These are phyloP conservation scores for Neurospora sp. DNA, from an alignment of 495 filamentous ascomycete species.

Conservation along the genomic window DNA sequence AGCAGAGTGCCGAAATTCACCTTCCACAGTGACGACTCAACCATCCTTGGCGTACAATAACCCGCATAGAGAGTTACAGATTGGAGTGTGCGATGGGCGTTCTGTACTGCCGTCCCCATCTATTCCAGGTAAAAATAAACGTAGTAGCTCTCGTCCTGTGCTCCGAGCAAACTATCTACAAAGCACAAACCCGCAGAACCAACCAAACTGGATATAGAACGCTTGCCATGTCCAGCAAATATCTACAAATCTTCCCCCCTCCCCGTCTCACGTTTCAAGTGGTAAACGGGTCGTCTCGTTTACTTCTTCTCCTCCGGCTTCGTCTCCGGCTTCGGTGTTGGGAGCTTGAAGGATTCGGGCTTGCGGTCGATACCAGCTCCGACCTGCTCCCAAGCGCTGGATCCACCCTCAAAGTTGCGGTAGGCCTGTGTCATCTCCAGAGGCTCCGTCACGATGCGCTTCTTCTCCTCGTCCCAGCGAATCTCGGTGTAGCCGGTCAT, in stretches of 20 bases:
- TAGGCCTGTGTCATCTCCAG: constrained; percentile 98
- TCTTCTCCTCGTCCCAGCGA: constrained; percentile 98
- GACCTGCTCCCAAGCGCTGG: constrained; percentile 80
- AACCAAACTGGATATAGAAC: constrained; percentile 3
- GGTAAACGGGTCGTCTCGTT: background rate
- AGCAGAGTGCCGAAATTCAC: background rate
- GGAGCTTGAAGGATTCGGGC: constrained; percentile 87
- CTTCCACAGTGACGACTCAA: background rate
- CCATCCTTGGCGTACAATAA: background rate
- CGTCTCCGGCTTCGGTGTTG: constrained; percentile 87
- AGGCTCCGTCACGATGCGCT: constrained; percentile 95
- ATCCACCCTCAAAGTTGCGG: constrained; percentile 91
- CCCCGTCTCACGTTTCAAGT: background rate
- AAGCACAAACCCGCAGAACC: background rate
- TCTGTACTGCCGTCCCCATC: background rate
- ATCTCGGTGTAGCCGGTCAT: constrained; percentile 98
- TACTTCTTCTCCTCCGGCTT: constrained; percentile 94
- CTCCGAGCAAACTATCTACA: background rate
- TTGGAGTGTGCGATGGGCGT: background rate
- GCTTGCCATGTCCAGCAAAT: constrained; percentile 7
- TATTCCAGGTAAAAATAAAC: background rate
- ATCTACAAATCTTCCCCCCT: constrained; percentile 15
- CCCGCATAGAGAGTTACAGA: background rate
- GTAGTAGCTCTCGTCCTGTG: background rate
- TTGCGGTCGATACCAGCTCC: constrained; percentile 68